A percentile compares a stretch with the other conserved stretches of the same genome.
These are phyloP conservation scores for Athelia sp. DNA, from an alignment of 1,284 basidiomycete genomes.

Conservation along the genomic window DNA sequence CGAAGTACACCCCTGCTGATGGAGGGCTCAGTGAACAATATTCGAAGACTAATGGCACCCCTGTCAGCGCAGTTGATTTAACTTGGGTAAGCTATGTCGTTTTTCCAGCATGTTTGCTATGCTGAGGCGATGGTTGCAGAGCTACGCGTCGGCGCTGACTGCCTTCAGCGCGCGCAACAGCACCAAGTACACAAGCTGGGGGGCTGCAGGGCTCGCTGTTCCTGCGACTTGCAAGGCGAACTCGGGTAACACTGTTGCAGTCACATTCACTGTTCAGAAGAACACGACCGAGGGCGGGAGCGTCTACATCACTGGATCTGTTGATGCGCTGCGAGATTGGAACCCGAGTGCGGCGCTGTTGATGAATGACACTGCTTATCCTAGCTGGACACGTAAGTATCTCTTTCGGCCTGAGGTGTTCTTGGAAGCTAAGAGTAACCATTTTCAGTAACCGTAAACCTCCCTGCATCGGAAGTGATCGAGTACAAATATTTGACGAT, in stretches of 20 bases:
- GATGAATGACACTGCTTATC: conserved; percentile 32
- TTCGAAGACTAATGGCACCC: conserved; percentile 24
- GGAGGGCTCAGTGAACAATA: conserved; percentile 40
- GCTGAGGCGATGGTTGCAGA: background rate
- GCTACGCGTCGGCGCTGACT: conserved; percentile 20
- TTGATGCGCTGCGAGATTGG: conserved; percentile 34
- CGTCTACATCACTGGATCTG: conserved; percentile 38
- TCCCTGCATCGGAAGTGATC: conserved; percentile 34
- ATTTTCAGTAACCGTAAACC: conserved; percentile 32
- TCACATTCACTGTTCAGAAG: conserved; percentile 36
- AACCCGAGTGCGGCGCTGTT: conserved; percentile 30
- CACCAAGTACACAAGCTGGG: conserved; percentile 27
- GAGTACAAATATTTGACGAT: conserved; percentile 45
- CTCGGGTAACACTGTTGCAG: conserved; percentile 21
- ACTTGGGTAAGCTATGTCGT: conserved; percentile 25
- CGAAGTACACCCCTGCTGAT: conserved; percentile 33
- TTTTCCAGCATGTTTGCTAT: background rate
- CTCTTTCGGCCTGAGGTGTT: conserved; percentile 5
- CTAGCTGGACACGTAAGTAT: conserved; percentile 37
- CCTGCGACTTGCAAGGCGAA: conserved; percentile 16
- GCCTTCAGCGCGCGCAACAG: conserved; percentile 18
- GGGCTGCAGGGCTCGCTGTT: conserved; percentile 30
- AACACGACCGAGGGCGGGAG: conserved; percentile 38
- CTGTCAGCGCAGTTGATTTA: conserved; percentile 34
- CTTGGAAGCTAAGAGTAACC: conserved; percentile 2